Evolutionary conservation across 2,329 filamentous ascomycete genomes (phyloP), one percentile per base, ranked within the genome.

Genomic region (Exophiala oligosperma): DNA sequence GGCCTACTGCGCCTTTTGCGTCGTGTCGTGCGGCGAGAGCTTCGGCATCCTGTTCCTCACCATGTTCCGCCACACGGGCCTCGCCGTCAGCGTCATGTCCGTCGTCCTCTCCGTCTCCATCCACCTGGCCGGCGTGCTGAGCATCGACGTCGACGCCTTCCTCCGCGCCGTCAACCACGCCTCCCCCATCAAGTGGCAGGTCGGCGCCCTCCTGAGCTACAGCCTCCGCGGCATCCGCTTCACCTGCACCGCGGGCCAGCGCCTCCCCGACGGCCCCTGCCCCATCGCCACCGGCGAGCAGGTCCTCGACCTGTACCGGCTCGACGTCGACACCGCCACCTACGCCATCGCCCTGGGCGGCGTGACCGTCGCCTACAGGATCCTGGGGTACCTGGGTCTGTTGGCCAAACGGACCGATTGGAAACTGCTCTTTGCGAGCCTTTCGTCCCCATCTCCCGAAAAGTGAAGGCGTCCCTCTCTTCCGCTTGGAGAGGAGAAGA

Each of bases 11-110:
- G 85, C 84, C 62, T 91, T 92, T 68, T 88, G 85, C 64, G 83
- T 92, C 54, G 86, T 90, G 14, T 87, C 79, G 54, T 91, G 87
- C 67, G 89, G 89, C 26, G 89, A 92, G 75, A 88, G 84, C 53
- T 68, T 92, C 1, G 89, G 89, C 0, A 91, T 92, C 68, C 85
- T 91, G 75, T 92, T 92, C 77, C 91, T 91, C 74, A 91, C 88
- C 0, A 74, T 92, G 7, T 89, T 91, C 70, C 75, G 76, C 35
- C 88, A 92, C 68, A 89, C 87, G 0, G 89, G 89, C 1, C 92
- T 92, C 70, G 87, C 88, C 0, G 84, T 92, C 58, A 91, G 90
- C 65, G 73, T 90, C 56, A 90, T 87, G 63, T 85, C 82, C 0
- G 81, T 90, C 43, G 77, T 92, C 17, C 77, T 92, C 2, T 86